Evolutionary conservation across 129 eudicot species (phyloP), one percentile per base, ranked within the genome.

Genomic region (Chrysanthemum seticuspe): DNA sequence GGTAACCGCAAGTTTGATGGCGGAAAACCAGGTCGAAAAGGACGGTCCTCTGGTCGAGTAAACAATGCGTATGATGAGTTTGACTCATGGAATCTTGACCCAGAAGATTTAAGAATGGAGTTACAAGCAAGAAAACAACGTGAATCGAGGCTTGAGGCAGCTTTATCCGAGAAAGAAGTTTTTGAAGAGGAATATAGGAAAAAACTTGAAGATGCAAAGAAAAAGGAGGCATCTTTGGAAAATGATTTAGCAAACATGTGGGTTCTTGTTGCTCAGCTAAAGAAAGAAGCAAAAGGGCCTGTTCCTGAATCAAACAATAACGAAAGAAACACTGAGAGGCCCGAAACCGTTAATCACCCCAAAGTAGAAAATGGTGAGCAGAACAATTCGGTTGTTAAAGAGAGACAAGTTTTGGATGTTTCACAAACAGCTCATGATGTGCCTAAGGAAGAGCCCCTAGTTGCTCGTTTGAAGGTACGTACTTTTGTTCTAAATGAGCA

Each of bases 161-260:
- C 91, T 13, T 87, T 94, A 71, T 89, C 94, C 62, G 99, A 90
- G 78, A 94, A 88, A 65, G 97, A 90, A 69, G 45, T 72, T 65
- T 56, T 82, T 10, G 97, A 94, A 80, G 91, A 84, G 81, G 97
- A 90, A 73, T 90, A 77, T 77, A 70, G 91, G 77, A 88, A 78
- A 81, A 88, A 81, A 72, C 73, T 78, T 49, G 97, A 88, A 70
- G 97, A 94, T 65, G 83, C 84, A 10, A 90, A 90, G 97, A 86
- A 79, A 70, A 85, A 87, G 79, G 99, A 94, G 82, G 91, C 96
- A 1, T 83, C 93, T 27, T 63, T 94, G 47, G 99, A 94, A 73
- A 94, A 88, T 70, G 99, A 94, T 74, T 67, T 94, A 56, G 99
- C 99, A 31, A 94, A 94, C 70, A 94, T 94, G 99, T 94, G 99